A percentile compares a stretch with the other conserved stretches of the same genome.
Evolutionary conservation across 306 rosid genomes (phyloP).

Genomic region (Cucumis hystrix): DNA sequence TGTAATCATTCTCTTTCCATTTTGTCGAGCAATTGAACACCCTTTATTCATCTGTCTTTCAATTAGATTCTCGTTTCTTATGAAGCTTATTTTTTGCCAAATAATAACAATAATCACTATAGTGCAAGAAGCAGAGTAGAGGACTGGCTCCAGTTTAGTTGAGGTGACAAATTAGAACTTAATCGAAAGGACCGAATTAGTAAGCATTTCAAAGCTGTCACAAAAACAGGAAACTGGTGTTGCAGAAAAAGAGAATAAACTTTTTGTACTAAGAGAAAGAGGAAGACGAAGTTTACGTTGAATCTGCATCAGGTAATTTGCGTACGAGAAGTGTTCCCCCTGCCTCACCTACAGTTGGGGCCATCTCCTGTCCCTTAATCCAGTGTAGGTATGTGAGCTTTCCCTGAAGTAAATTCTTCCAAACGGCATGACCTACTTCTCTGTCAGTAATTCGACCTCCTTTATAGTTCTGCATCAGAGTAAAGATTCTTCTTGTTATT

Average conservation of each 20-base stretch:
- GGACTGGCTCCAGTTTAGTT: background rate
- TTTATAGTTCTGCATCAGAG: slow-evolving; percentile 44
- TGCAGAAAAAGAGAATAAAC: slow-evolving; percentile 8
- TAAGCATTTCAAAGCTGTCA: background rate
- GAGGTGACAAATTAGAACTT: background rate
- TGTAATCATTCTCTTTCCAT: background rate
- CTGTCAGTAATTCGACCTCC: slow-evolving; percentile 44
- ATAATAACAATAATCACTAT: background rate
- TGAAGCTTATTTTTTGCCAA: background rate
- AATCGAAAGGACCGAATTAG: background rate
- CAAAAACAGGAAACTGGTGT: background rate
- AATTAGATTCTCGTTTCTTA: background rate
- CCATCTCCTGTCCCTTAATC: slow-evolving; percentile 83
- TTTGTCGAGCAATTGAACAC: background rate
- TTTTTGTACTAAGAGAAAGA: slow-evolving; percentile 3
- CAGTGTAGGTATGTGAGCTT: slow-evolving; percentile 68
- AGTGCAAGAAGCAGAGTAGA: background rate
- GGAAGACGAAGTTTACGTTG: slow-evolving; percentile 31
- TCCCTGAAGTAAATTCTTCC: slow-evolving; percentile 47
- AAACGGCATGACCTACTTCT: slow-evolving; percentile 30
- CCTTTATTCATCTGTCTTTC: background rate
- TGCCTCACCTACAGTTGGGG: slow-evolving; percentile 45
- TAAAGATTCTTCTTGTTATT: slow-evolving; percentile 6
- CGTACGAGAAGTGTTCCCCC: slow-evolving; percentile 80
- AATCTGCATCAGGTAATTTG: slow-evolving; percentile 49